Evolutionary conservation across 2,329 filamentous ascomycete species (phyloP).

Genomic region (Stagonosporopsis rhizophila): DNA sequence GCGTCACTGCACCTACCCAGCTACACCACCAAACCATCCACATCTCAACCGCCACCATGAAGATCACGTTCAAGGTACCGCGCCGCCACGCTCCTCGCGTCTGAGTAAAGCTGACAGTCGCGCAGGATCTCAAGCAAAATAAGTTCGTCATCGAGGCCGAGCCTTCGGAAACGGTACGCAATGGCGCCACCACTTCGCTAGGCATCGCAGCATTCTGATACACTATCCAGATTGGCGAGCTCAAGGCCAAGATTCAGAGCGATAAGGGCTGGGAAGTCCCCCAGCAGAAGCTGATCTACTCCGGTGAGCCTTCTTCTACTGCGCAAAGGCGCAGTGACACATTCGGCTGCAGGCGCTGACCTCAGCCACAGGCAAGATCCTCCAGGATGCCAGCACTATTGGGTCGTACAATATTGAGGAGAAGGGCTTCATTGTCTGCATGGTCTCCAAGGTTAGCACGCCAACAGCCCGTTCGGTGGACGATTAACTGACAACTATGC

Average conservation of each 20-base stretch:
- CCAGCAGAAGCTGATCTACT: conserved; percentile 96
- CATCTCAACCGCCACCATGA: conserved; percentile 58
- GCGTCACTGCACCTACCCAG: conserved; percentile 28
- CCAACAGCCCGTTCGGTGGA: conserved; percentile 1
- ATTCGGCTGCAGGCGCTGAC: conserved; percentile 33
- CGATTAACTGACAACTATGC: conserved; percentile 26
- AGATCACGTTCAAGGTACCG: conserved; percentile 74
- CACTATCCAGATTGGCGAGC: conserved; percentile 72
- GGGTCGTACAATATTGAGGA: conserved; percentile 98
- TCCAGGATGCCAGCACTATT: conserved; percentile 96
- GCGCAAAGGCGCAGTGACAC: conserved; percentile 21
- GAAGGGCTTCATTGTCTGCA: conserved; percentile 99
- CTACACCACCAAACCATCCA: conserved; percentile 13
- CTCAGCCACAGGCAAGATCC: conserved; percentile 79
- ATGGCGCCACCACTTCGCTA: conserved; percentile 21
- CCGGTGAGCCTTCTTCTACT: conserved; percentile 66
- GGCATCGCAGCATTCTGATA: conserved; percentile 24
- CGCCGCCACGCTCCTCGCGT: conserved; percentile 14
- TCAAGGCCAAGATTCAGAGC: conserved; percentile 90
- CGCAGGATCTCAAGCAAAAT: conserved; percentile 95
- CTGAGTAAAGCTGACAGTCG: conserved; percentile 28
- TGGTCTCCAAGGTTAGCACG: conserved; percentile 85
- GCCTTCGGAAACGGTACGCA: conserved; percentile 81
- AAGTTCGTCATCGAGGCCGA: conserved; percentile 98
- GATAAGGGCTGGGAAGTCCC: conserved; percentile 95